Percentiles rank a stretch among this genome's conserved stretches.
Evolutionary conservation across 805 yeast genomes (phyloP).

Genomic region (Zygotorulaspora sp.): DNA sequence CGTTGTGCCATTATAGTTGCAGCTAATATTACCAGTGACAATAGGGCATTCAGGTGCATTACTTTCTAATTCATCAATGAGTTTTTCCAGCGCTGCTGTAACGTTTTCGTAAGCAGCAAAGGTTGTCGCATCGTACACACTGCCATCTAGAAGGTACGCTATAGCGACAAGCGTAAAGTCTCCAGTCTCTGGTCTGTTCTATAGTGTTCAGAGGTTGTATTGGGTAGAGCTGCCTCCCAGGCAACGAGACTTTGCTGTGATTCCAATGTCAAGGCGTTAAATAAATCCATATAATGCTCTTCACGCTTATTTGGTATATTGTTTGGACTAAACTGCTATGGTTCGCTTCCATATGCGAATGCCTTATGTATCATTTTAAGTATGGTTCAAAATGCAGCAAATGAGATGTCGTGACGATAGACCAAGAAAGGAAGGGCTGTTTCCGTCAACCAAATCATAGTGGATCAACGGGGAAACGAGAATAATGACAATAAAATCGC

Average conservation of each 20-base stretch:
- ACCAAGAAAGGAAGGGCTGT: no score
- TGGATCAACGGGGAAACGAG: no score
- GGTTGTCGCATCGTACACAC: conserved; percentile 2
- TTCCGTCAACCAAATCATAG: no score
- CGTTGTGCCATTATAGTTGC: not conserved
- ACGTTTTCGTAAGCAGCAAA: conserved; percentile 3
- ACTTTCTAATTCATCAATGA: not conserved
- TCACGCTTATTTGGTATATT: no score
- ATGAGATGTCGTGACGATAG: no score
- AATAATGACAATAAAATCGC: no score
- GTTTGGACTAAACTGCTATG: no score
- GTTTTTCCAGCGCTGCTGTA: conserved; percentile 1
- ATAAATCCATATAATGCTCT: no score
- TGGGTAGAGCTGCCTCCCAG: conserved; percentile 4
- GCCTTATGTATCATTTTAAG: no score
- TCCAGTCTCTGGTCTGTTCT: conserved; percentile 4
- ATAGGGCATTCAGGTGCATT: conserved; percentile 1
- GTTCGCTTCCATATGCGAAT: no score
- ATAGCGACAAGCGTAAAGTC: conserved; percentile 1
- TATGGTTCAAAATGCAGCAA: no score
- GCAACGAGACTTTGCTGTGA: conserved; percentile 1
- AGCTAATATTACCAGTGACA: not conserved
- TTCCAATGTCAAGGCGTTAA: not conserved
- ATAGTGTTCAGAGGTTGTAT: conserved; percentile 3
- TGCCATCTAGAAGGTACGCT: conserved; percentile 2